Base-by-base conservation (phyloP, 164 flowering plant species). In the Stephania japonica region DNA sequence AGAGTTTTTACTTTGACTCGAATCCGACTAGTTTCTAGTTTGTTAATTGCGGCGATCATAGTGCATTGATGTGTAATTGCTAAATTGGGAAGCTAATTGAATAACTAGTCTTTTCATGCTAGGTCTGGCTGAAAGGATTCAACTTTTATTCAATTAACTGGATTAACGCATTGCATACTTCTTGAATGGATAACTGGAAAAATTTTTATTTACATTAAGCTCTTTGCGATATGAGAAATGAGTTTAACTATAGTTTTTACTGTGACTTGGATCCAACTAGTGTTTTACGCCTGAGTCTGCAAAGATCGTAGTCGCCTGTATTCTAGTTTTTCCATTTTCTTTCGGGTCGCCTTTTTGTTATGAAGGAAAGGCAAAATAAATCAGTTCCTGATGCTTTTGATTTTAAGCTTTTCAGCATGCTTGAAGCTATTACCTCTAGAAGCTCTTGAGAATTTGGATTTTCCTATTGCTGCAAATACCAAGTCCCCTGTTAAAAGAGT, bases 341-440 rank as follows among this genome's bases (percentile, higher is more conserved):
- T 44, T 44, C 1, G 14, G 50, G 50, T 16, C 13, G 53, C 53
- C 12, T 12, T 47, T 47, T 12, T 47, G 13, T 47, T 47, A 47
- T 44, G 50, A 44, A 19, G 70, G 64, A 75, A 63, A 61, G 42
- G 27, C 16, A 10, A 69, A 23, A 44, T 43, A 50, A 41, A 49
- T 25, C 44, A 43, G 13, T 70, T 70, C 8, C 47, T 71, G 73
- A 56, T 7, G 16, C 68, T 2, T 32, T 42, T 7, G 14, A 27
- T 65, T 63, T 69, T 47, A 27, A 65, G 73, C 32, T 18, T 81
- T 43, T 80, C 87, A 92, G 97, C 84, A 80, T 94, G 97, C 85
- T 89, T 94, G 89, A 88, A 89, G 86, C 81, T 91, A 53, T 84
- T 91, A 43, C 85, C 95, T 62, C 86, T 85, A 38, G 91, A 89